Evolutionary conservation across 768 basidiomycete genomes (phyloP).

Genomic region (Boletus sp.): DNA sequence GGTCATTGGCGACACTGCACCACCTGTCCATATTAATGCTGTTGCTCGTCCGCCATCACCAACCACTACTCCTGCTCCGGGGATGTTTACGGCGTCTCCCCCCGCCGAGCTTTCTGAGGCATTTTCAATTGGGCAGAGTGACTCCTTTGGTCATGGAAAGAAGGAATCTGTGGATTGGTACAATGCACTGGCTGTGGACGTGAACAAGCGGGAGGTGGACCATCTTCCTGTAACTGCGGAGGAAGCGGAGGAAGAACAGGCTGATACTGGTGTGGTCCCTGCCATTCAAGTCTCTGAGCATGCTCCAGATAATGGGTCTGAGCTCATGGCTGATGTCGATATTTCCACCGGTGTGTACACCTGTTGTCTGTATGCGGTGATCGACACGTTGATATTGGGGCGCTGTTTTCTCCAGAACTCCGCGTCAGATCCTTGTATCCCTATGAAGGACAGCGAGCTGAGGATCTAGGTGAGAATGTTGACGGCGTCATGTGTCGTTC

Average conservation of each 20-base stretch:
- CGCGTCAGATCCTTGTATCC: slow-evolving; percentile 79
- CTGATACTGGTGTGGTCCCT: slow-evolving; percentile 37
- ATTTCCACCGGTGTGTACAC: slow-evolving; percentile 48
- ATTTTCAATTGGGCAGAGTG: slow-evolving; percentile 12
- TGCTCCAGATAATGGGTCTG: slow-evolving; percentile 37
- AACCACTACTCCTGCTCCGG: background rate
- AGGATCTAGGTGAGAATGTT: slow-evolving; percentile 73
- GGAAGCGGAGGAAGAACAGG: slow-evolving; percentile 57
- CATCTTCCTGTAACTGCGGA: slow-evolving; percentile 52
- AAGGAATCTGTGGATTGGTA: slow-evolving; percentile 92
- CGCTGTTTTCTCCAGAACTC: slow-evolving; percentile 48
- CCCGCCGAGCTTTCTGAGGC: slow-evolving; percentile 18
- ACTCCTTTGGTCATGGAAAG: slow-evolving; percentile 39
- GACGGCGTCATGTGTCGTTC: background rate
- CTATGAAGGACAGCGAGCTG: slow-evolving; percentile 81
- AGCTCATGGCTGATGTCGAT: slow-evolving; percentile 73
- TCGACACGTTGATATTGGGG: background rate
- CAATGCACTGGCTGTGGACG: slow-evolving; percentile 67
- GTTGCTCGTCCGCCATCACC: slow-evolving; percentile 40
- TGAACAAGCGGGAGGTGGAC: slow-evolving; percentile 45
- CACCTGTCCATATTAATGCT: slow-evolving; percentile 64
- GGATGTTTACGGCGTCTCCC: slow-evolving; percentile 14
- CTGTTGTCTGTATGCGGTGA: background rate
- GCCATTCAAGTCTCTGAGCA: slow-evolving; percentile 55
- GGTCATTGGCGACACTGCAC: slow-evolving; percentile 71